Evolutionary conservation across 2,329 filamentous ascomycete species (phyloP).

Genomic region (Arthroderma uncinatum): DNA sequence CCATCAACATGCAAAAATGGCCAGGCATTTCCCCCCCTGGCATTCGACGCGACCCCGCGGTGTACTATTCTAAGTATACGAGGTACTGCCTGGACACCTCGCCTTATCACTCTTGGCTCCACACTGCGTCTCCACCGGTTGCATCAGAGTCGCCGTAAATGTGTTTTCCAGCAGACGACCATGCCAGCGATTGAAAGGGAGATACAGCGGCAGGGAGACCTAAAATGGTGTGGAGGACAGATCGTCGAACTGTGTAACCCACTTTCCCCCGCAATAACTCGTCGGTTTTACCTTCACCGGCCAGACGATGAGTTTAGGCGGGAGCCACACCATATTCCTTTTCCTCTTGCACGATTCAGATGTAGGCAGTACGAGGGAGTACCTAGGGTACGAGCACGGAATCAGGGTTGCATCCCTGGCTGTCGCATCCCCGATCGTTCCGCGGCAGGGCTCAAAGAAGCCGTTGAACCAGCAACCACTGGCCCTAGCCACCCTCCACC

Average conservation of each 20-base stretch:
- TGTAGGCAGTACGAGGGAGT: neutral
- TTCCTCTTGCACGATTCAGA: neutral
- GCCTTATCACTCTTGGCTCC: slow-evolving; percentile 73
- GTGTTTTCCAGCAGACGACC: slow-evolving; percentile 63
- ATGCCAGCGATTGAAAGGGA: slow-evolving; percentile 63
- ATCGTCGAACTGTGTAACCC: slow-evolving; percentile 29
- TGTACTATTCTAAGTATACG: too few relatives aligned
- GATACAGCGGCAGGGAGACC: slow-evolving; percentile 80
- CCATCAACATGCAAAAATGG: slow-evolving; percentile 60
- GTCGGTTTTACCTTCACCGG: slow-evolving; percentile 63
- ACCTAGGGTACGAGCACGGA: neutral
- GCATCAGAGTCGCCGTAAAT: slow-evolving; percentile 66
- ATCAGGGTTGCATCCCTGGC: neutral
- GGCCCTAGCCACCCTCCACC: neutral
- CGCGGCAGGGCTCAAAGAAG: neutral
- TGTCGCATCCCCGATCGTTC: neutral
- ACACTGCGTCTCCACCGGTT: slow-evolving; percentile 46
- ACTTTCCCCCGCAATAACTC: slow-evolving; percentile 50
- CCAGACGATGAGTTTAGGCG: slow-evolving; percentile 56
- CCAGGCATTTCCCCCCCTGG: slow-evolving; percentile 44
- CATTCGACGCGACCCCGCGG: too few relatives aligned
- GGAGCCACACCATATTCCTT: slow-evolving; percentile 8
- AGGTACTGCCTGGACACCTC: slow-evolving; percentile 63
- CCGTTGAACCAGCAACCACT: neutral
- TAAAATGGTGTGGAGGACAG: slow-evolving; percentile 60